Evolutionary conservation across 352 stramenopile genomes (phyloP), one percentile per base, ranked within the genome.

Genomic region (Elongisporangium anandrum): DNA sequence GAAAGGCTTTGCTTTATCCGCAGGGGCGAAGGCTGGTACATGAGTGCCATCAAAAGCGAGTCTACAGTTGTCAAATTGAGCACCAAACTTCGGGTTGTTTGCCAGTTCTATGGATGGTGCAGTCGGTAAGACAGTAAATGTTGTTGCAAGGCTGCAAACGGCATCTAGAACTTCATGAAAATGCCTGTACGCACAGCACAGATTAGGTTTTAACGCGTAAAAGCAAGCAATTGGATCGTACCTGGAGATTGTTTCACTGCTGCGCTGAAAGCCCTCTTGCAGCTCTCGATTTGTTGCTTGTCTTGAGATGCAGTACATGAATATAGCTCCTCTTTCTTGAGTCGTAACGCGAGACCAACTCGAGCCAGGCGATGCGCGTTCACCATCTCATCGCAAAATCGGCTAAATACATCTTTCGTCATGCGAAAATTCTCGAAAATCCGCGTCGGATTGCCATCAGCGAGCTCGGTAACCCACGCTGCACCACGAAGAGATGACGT

Each of bases 241-340:
- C 53, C 59, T 50, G 29, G 56, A 47, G 24, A 60, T 39, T n/a
- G 29, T 65, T 50, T 60, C 59, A 0, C 63, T 52, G n/a, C 57
- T 69, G 3, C 58, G 56, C 15, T 69, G 57, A 41, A 65, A 69
- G 16, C 52, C 29, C 48, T 69, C 61, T 50, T 62, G 48, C 15
- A 63, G 26, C 1, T 61, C 63, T 15, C 53, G 34, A 54, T 55
- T 69, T 1, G 63, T 59, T 2, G 52, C 41, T 19, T 58, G 9
- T 5, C 53, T 24, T 6, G 56, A 59, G 2, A 59, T 22, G 16
- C 38, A 59, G 34, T 49, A 69, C 9, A 69, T 19, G 54, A 69
- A 69, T 29, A 60, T 65, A 0, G 48, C 57, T 9, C 34, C 41
- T 19, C 21, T 50, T 21, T 65, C 59, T 5, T 60, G 22, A 15